Conservation (phyloP, 495 filamentous ascomycete genomes). For the Penicillium cosmopolitanum region DNA sequence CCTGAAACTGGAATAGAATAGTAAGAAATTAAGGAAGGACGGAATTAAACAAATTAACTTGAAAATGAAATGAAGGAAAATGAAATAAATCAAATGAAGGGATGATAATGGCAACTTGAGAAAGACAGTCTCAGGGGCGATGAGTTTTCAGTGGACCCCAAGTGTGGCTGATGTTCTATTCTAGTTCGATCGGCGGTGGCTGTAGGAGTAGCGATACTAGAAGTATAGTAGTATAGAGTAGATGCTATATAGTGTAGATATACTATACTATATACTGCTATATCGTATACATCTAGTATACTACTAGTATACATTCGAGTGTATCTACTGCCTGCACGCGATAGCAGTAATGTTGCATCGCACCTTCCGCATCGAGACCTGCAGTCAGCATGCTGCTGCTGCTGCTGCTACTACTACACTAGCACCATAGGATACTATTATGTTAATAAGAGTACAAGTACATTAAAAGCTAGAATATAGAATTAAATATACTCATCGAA, state of each 20-base stretch:
- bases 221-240: not conserved
- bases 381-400: too few relatives aligned
- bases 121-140: not conserved
- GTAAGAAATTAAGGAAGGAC: not conserved
- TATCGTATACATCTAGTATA: slow-evolving; percentile 3
- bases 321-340: not conserved
- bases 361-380: too few relatives aligned
- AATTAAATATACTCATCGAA: too few relatives aligned
- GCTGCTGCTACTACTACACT: too few relatives aligned
- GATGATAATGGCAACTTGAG: not conserved
- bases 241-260: slow-evolving; percentile 17
- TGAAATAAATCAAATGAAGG: not conserved
- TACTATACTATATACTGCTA: not conserved
- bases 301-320: not conserved
- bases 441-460: too few relatives aligned
- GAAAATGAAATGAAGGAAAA: not conserved
- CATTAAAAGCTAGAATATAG: too few relatives aligned
- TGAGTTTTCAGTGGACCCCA: slow-evolving; percentile 10
- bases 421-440: too few relatives aligned
- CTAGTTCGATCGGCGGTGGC: not conserved
- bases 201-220: not conserved
- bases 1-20: not conserved
- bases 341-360: too few relatives aligned
- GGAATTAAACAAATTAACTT: not conserved
- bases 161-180: slow-evolving; percentile 2